A percentile compares a stretch with the other conserved stretches of the same genome.
Evolutionary conservation across 2,329 filamentous ascomycete genomes (phyloP).

Genomic region (Epicoccum nigrum): DNA sequence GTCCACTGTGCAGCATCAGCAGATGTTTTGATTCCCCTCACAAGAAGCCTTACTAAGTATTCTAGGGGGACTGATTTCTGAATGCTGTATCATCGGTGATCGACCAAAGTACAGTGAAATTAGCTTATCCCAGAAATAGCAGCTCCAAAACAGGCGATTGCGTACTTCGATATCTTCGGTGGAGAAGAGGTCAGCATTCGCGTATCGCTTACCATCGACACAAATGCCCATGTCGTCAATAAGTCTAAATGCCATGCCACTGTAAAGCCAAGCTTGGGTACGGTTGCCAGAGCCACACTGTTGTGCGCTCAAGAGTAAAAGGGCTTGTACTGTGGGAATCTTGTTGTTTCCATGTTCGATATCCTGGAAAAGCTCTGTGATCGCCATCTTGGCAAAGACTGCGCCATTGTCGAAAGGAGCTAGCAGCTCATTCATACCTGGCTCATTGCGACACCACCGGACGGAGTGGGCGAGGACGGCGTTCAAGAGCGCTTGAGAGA

Average conservation of each 20-base stretch:
- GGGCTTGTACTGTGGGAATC: background rate
- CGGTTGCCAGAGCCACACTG: background rate
- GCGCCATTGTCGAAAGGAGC: background rate
- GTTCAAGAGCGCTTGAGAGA: background rate
- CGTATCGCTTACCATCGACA: background rate
- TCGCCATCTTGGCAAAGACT: background rate
- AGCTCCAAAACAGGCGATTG: background rate
- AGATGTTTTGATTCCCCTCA: too few species aligned
- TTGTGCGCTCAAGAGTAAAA: background rate
- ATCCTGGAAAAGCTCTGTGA: background rate
- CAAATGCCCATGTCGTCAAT: conserved; percentile 1
- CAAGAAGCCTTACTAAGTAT: background rate
- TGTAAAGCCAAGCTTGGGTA: conserved; percentile 1
- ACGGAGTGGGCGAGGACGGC: background rate
- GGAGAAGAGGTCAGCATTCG: background rate
- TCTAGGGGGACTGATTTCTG: background rate
- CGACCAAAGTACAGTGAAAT: background rate
- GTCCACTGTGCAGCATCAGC: background rate
- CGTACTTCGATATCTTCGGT: background rate
- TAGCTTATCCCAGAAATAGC: conserved; percentile 2
- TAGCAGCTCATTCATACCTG: background rate
- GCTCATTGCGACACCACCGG: background rate
- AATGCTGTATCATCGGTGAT: background rate
- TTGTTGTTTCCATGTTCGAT: background rate
- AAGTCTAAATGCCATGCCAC: background rate